These are phyloP conservation scores for Aquilaria agallochum DNA, from an alignment of 441 rosid genomes.

Conservation along the genomic window DNA sequence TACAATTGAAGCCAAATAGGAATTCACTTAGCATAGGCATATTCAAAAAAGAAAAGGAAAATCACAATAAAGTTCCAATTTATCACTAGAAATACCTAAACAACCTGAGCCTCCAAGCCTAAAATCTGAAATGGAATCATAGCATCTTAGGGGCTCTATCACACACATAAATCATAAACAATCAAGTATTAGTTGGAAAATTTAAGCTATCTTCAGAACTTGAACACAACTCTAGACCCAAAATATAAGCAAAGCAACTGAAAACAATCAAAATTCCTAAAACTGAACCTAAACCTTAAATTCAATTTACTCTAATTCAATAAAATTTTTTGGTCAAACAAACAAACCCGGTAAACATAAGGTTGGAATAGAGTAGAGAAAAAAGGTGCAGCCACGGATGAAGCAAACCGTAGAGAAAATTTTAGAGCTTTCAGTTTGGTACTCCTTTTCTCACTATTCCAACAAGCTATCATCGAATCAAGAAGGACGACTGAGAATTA, in stretches of 20 bases:
- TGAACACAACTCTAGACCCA: not conserved
- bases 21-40: no score
- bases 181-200: no score
- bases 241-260: constrained; percentile 1
- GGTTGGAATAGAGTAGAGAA: constrained; percentile 97
- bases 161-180: not conserved
- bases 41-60: no score
- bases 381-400: constrained; percentile 91
- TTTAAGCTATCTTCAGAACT: no score
- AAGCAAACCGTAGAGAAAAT: constrained; percentile 18
- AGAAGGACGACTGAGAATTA: not conserved
- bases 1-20: no score
- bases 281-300: constrained; percentile 9
- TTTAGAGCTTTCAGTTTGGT: not conserved
- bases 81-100: constrained; percentile 48
- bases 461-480: not conserved
- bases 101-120: constrained; percentile 98
- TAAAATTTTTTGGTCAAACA: constrained; percentile 15
- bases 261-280: constrained; percentile 20
- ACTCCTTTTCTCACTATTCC: not conserved
- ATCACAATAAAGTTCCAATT: no score
- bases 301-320: constrained; percentile 2
- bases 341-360: constrained; percentile 77
- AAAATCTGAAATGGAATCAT: constrained; percentile 90
- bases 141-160: constrained; percentile 88